These are phyloP conservation scores for Torrubiella hemipterigena DNA, from an alignment of 2,329 filamentous ascomycete genomes.

Conservation along the genomic window DNA sequence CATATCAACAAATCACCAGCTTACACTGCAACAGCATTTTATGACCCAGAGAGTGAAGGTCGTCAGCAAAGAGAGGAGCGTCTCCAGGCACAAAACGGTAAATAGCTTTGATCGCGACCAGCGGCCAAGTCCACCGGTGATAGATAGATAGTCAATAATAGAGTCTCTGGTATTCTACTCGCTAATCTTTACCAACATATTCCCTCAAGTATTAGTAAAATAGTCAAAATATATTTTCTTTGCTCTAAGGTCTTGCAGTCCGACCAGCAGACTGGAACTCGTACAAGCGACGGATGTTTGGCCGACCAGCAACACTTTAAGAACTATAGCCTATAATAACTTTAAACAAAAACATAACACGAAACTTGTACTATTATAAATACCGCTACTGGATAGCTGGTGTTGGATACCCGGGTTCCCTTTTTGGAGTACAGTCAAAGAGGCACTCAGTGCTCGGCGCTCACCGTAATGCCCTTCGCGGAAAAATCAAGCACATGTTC, in stretches of 20 bases:
- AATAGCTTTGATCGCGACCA: conserved; percentile 1
- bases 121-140: too few relatives aligned
- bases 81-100: not conserved
- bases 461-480: not conserved
- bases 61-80: not conserved
- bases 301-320: not conserved
- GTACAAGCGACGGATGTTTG: not conserved
- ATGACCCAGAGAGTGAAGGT: conserved; percentile 4
- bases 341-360: not conserved
- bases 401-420: not conserved
- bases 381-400: not conserved
- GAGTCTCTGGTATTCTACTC: too few relatives aligned
- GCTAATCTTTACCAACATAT: too few relatives aligned
- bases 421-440: not conserved
- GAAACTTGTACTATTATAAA: not conserved
- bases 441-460: not conserved
- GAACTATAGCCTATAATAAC: too few relatives aligned
- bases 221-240: not conserved
- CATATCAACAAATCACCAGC: not conserved
- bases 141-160: too few relatives aligned
- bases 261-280: too few relatives aligned
- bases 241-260: too few relatives aligned
- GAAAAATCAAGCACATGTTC: not conserved
- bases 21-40: conserved; percentile 1
- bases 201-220: too few relatives aligned